Evolutionary conservation across 1,284 basidiomycete species (phyloP), one percentile per base, ranked within the genome.

Genomic region (Somion occarium): DNA sequence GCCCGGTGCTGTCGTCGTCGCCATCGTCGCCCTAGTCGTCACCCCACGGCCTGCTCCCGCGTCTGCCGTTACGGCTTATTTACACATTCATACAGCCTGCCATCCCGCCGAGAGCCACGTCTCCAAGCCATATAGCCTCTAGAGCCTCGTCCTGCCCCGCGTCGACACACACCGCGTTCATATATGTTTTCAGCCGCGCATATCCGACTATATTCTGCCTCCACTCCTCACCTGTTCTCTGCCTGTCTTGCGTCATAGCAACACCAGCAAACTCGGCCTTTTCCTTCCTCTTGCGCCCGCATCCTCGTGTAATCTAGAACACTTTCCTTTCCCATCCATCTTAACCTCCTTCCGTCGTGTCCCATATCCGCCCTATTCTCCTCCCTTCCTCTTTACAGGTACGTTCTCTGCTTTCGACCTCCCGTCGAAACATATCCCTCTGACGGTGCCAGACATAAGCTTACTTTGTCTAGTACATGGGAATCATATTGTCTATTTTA

Each of bases 401-500:
- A 13, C 24, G 53, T 51, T 43, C 27, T 22, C 20, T 22, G 20
- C 24, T 43, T 22, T 42, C 38, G 3, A 26, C 30, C 39, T 42
- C 23, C 25, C 15, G 24, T 48, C 37, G n/a, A 45, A 38, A 19
- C 39, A 38, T 34, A 25, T 12, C 48, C 24, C 13, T n/a, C 19
- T 41, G 19, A 27, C 41, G 18, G 25, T 19, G 38, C 37, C 41
- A 44, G 3, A 44, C 42, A 45, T 9, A 48, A 48, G 46, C 34
- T 48, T 18, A 24, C 50, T 26, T 47, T 48, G n/a, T n/a, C 44
- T 41, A 37, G 56, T 66, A 60, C 64, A 66, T 66, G 64, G 64
- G 64, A 65, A 66, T 65, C 60, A 22, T 66, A 53, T 56, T 66
- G 44, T 65, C 64, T n/a, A 55, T 66, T 43, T 56, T 66, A 56